Evolutionary conservation across 169 alveolate species (phyloP).

Genomic region (Cardiosporidium cionae): DNA sequence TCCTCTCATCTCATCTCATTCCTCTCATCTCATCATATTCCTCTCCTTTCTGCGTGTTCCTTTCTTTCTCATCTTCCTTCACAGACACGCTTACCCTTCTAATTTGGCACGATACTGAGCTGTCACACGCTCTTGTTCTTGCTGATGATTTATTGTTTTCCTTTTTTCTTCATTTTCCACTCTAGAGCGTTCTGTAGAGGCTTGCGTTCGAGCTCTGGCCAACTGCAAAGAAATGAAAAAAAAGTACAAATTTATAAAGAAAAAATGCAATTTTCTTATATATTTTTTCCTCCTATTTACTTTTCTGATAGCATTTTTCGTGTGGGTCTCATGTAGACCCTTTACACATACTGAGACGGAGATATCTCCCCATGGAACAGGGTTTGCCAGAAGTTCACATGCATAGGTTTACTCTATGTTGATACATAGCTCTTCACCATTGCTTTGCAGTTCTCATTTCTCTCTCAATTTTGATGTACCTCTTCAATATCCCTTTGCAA

Average conservation of each 20-base stretch:
- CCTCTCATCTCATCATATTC: background rate
- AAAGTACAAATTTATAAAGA: background rate
- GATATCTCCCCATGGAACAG: too few species aligned
- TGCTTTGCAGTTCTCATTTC: too few species aligned
- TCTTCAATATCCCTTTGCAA: slow-evolving; percentile 76
- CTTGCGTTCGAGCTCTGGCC: slow-evolving; percentile 48
- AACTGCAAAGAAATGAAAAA: background rate
- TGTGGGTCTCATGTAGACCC: too few species aligned
- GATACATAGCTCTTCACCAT: too few species aligned
- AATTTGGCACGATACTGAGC: slow-evolving; percentile 86
- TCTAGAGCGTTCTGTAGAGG: slow-evolving; percentile 54
- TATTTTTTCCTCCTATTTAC: too few species aligned
- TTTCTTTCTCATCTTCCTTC: background rate
- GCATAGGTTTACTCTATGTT: too few species aligned
- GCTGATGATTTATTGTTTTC: slow-evolving; percentile 79
- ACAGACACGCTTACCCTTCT: slow-evolving; percentile 55
- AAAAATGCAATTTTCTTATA: too few species aligned
- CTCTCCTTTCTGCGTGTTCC: background rate
- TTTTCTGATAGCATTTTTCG: too few species aligned
- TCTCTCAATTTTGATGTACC: slow-evolving; percentile 14
- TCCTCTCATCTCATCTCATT: background rate
- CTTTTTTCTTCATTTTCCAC: slow-evolving; percentile 83
- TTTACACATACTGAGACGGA: too few species aligned
- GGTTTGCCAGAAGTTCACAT: too few species aligned
- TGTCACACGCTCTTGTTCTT: slow-evolving; percentile 83